Percentiles rank a stretch among this genome's conserved stretches.
Conservation (phyloP, 805 yeast species). For the Lachancea nothofagi region DNA sequence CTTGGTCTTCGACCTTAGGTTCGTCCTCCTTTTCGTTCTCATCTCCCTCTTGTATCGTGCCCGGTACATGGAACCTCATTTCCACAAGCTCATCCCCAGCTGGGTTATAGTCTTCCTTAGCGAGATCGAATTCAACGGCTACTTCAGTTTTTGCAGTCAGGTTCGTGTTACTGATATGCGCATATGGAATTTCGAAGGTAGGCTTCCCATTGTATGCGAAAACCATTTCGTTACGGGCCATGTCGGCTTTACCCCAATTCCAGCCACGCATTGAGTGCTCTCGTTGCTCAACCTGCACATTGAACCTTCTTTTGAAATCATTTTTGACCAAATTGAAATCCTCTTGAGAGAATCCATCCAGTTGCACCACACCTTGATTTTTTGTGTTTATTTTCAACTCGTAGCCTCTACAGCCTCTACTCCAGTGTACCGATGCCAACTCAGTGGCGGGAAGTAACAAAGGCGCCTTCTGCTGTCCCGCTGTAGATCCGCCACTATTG, state of each 20-base stretch:
- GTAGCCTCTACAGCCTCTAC: conserved; percentile 87
- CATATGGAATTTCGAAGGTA: conserved; percentile 83
- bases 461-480: conserved; percentile 56
- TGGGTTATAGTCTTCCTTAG: conserved; percentile 47
- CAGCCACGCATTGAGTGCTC: conserved; percentile 96
- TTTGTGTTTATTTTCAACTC: conserved; percentile 87
- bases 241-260: conserved; percentile 97
- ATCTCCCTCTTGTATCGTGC: conserved; percentile 34
- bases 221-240: conserved; percentile 85
- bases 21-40: conserved; percentile 27
- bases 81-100: conserved; percentile 97
- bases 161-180: conserved; percentile 75
- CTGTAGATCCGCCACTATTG: conserved; percentile 38
- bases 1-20: conserved; percentile 34
- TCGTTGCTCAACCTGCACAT: conserved; percentile 64
- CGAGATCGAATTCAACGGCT: conserved; percentile 73
- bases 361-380: conserved; percentile 73
- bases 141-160: conserved; percentile 91
- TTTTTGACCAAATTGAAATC: conserved; percentile 77
- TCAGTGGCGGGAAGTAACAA: conserved; percentile 85
- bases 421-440: conserved; percentile 77
- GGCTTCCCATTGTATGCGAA: conserved; percentile 86
- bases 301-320: conserved; percentile 74
- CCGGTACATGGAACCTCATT: conserved; percentile 89
- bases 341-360: conserved; percentile 88